Evolutionary conservation across 129 eudicot species (phyloP), one percentile per base, ranked within the genome.

Genomic region (Centella asiatica): DNA sequence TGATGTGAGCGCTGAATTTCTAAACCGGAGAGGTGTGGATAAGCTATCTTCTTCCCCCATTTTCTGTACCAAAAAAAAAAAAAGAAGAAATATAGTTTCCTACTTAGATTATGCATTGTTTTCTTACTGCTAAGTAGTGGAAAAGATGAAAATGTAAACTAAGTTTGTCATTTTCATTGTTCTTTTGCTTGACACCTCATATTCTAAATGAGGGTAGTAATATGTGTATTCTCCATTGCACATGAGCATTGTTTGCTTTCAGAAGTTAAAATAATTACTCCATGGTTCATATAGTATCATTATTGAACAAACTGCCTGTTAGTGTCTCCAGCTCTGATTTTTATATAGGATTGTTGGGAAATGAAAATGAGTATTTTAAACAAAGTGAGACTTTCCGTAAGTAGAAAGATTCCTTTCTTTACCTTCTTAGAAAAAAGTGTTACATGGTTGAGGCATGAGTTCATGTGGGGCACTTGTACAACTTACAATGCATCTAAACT

Each of bases 381-480:
- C 19, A 25, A 32, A 45, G 34, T 24, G 34, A n/a, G 40, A 69
- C 61, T 69, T 69, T 47, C 80, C 75, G 69, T 7, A 75, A 69
- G 46, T 55, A 62, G 80, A 75, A 75, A 75, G 80, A 75, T 63
- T 75, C 75, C 46, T 55, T 28, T 40, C 55, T 46, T 66, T 72
- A 32, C 74, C 66, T 56, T 18, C 6, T 32, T 56, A 17, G 23
- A 31, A 55, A 75, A 63, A 46, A 69, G 60, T 24, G 58, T 53
- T 9, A 52, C 29, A 58, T 22, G 73, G 73, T 60, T 12, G 15
- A 55, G 63, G 63, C 40, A 53, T 61, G 57, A 59, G 67, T 36
- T 69, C 75, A 53, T 69, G 73, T 74, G 63, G 66, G 71, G 45
- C 73, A 50, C 68, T 49, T 50, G 48, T 52, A 63, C 74, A 68